These are phyloP conservation scores for Candolleomyces efflorescens DNA, from an alignment of 768 basidiomycete species.

Conservation along the genomic window DNA sequence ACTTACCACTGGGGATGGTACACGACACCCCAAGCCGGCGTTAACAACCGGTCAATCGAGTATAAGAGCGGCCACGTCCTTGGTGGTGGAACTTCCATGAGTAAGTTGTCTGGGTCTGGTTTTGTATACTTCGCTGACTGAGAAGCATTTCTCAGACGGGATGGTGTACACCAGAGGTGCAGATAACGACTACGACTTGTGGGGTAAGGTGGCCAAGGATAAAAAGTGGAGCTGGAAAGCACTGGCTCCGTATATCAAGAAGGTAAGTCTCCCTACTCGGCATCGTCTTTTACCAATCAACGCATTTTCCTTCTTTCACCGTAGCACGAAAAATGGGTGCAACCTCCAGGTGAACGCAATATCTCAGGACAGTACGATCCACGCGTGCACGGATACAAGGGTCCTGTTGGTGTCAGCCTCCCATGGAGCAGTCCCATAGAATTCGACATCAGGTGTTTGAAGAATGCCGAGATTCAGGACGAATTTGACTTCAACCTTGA, in stretches of 20 bases:
- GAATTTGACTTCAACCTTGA: conserved; percentile 12
- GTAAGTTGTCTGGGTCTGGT: neutral
- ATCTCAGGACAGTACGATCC: conserved; percentile 2
- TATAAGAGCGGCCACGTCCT: conserved; percentile 24
- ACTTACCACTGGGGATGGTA: conserved; percentile 28
- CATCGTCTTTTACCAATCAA: neutral
- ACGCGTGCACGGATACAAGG: conserved; percentile 4
- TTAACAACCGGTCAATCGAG: conserved; percentile 16
- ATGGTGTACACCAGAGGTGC: conserved; percentile 30
- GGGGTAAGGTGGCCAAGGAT: conserved; percentile 20
- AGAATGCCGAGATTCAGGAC: conserved; percentile 2
- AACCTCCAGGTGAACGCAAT: neutral
- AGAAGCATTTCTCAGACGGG: conserved; percentile 12
- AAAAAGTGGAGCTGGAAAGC: conserved; percentile 30
- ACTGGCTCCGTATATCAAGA: conserved; percentile 24
- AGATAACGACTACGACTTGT: conserved; percentile 27
- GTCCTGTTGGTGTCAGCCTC: conserved; percentile 4
- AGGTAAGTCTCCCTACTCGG: conserved; percentile 7
- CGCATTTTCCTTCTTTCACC: neutral
- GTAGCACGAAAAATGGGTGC: conserved; percentile 1
- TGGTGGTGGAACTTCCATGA: conserved; percentile 25
- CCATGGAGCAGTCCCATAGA: conserved; percentile 2
- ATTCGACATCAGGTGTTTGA: neutral
- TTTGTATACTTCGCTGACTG: neutral
- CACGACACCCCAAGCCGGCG: conserved; percentile 17